phyloP scores from a whole-genome alignment of 169 alveolate genomes.

The Plasmodium coatneyi region DNA sequence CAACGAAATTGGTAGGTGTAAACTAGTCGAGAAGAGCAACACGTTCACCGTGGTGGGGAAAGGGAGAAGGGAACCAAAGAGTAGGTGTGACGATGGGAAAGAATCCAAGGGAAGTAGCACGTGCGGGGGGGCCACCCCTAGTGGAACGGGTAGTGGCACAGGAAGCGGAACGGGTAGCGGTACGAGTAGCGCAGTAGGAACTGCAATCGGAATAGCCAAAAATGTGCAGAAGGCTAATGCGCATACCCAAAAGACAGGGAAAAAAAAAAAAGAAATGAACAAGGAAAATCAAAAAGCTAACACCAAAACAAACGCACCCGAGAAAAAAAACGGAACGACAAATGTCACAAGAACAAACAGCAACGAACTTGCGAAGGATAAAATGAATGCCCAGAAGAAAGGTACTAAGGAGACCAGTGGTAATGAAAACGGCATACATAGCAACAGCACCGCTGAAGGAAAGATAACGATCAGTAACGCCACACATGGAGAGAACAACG shows the following conservation, averaged over 20 bases:
- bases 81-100: not conserved
- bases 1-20: not conserved
- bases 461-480: not conserved
- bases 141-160: not conserved
- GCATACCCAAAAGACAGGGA: not conserved
- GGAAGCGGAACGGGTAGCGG: not conserved
- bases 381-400: conserved; percentile 9
- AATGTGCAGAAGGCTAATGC: not conserved
- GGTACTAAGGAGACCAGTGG: conserved; percentile 8
- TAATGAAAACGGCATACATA: conserved; percentile 19
- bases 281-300: conserved; percentile 36
- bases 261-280: conserved; percentile 44
- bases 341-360: not conserved
- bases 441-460: not conserved
- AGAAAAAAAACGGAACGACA: conserved; percentile 24
- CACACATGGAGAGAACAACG: not conserved
- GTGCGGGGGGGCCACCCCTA: not conserved
- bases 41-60: not conserved
- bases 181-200: not conserved
- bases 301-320: conserved; percentile 2
- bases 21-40: not conserved
- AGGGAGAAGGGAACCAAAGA: conserved; percentile 4
- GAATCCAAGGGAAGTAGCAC: not conserved
- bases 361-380: conserved; percentile 20
- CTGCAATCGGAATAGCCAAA: not conserved